Conservation (phyloP, 2,329 filamentous ascomycete species). For the Lecanicillium sp. region DNA sequence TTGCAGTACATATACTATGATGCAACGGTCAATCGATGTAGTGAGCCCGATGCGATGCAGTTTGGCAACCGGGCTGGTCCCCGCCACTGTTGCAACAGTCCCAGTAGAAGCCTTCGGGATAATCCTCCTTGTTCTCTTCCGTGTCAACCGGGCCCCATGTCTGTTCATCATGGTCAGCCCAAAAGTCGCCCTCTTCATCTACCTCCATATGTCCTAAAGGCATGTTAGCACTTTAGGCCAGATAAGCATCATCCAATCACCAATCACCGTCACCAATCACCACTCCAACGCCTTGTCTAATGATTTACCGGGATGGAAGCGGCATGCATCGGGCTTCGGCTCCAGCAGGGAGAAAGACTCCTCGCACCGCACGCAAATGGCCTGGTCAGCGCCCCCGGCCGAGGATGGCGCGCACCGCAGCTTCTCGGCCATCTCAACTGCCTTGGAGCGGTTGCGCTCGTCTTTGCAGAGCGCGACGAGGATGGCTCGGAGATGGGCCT, state of each 20-base stretch:
- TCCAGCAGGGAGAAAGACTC: not conserved
- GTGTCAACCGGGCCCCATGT: constrained; percentile 17
- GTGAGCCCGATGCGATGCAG: not conserved
- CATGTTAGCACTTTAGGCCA: not conserved
- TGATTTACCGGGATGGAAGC: constrained; percentile 1
- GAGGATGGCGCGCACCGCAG: not conserved
- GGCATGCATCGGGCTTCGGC: not conserved
- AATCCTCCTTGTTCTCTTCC: constrained; percentile 6
- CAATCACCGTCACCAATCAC: not conserved
- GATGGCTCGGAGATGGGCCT: constrained; percentile 3
- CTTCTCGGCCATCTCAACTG: not conserved
- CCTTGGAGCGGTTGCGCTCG: not conserved
- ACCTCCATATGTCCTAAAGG: not conserved
- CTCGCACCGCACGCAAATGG: not conserved
- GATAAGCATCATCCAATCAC: too few species aligned
- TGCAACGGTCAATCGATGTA: not conserved
- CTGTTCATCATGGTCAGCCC: constrained; percentile 15
- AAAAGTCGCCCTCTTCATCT: constrained; percentile 13
- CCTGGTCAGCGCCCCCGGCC: not conserved
- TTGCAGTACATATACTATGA: too few species aligned
- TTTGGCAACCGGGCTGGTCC: constrained; percentile 14
- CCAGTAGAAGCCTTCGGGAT: constrained; percentile 21
- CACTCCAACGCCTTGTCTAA: not conserved
- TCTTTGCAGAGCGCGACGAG: not conserved
- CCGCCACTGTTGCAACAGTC: constrained; percentile 18